These are phyloP conservation scores for Ormosia emarginata DNA, from an alignment of 306 rosid species.

Conservation along the genomic window DNA sequence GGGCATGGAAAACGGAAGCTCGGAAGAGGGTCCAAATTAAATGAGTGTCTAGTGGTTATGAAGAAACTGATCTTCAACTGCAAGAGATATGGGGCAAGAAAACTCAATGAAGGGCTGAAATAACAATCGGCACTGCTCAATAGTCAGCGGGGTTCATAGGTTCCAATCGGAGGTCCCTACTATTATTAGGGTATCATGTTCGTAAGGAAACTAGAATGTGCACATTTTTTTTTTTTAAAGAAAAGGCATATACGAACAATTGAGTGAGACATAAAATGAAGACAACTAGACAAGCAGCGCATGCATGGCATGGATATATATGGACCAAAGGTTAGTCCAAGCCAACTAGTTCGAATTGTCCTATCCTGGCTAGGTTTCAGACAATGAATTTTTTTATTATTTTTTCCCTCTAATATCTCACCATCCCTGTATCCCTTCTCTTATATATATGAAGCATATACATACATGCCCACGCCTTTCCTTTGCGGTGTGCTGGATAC, in stretches of 20 bases:
- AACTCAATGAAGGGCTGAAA: background rate
- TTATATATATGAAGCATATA: background rate
- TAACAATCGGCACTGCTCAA: background rate
- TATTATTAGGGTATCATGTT: background rate
- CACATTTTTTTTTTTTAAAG: background rate
- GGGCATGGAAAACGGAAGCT: background rate
- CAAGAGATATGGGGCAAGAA: background rate
- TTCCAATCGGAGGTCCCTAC: background rate
- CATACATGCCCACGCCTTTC: background rate
- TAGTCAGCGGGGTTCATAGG: background rate
- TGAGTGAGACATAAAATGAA: background rate
- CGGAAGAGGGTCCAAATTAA: background rate
- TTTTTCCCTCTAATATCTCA: background rate
- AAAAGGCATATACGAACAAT: background rate
- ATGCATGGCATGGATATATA: background rate
- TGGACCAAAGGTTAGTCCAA: background rate
- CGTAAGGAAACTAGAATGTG: background rate
- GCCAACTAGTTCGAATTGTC: background rate
- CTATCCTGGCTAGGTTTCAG: background rate
- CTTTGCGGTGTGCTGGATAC: background rate
- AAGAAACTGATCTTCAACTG: background rate
- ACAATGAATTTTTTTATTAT: background rate
- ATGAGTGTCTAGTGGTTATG: background rate
- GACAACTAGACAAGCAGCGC: slow-evolving; percentile 3
- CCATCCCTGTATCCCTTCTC: background rate